Conservation (phyloP, 306 rosid genomes). For the Senna siamea region DNA sequence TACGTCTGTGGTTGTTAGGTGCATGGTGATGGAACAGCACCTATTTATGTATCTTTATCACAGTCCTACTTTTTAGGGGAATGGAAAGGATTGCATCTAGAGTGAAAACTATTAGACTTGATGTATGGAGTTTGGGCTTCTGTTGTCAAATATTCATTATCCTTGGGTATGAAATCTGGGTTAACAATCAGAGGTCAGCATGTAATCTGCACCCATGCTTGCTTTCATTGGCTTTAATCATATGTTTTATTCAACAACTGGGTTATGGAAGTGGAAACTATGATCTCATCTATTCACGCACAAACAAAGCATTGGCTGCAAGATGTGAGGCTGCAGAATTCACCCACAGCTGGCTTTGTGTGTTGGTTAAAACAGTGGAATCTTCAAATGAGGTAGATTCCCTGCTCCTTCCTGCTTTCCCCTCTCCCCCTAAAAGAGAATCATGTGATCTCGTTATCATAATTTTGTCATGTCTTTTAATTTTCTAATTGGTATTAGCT, state of each 20-base stretch:
- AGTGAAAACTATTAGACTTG: slow-evolving; percentile 57
- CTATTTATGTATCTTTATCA: slow-evolving; percentile 58
- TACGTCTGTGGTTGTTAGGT: slow-evolving; percentile 53
- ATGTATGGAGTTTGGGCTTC: slow-evolving; percentile 61
- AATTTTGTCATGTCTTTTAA: slow-evolving; percentile 28
- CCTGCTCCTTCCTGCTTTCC: slow-evolving; percentile 41
- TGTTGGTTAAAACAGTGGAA: slow-evolving; percentile 56
- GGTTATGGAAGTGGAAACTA: slow-evolving; percentile 52
- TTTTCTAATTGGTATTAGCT: not conserved
- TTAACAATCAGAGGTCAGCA: slow-evolving; percentile 51
- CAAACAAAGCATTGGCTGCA: slow-evolving; percentile 63
- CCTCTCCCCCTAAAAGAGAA: slow-evolving; percentile 11
- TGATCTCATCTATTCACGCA: slow-evolving; percentile 50
- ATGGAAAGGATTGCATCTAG: slow-evolving; percentile 48
- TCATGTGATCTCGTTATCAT: slow-evolving; percentile 29
- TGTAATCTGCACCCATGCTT: slow-evolving; percentile 53
- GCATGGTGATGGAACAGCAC: slow-evolving; percentile 51
- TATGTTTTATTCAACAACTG: slow-evolving; percentile 53
- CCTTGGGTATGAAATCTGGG: slow-evolving; percentile 64
- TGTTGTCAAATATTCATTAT: slow-evolving; percentile 52
- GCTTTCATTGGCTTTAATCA: slow-evolving; percentile 52
- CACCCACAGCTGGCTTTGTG: slow-evolving; percentile 55
- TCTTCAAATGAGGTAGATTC: slow-evolving; percentile 75
- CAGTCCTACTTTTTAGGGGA: slow-evolving; percentile 50
- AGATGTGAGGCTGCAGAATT: slow-evolving; percentile 61